Conservation (phyloP, 305 asterid genomes). For the Lippia alba region DNA sequence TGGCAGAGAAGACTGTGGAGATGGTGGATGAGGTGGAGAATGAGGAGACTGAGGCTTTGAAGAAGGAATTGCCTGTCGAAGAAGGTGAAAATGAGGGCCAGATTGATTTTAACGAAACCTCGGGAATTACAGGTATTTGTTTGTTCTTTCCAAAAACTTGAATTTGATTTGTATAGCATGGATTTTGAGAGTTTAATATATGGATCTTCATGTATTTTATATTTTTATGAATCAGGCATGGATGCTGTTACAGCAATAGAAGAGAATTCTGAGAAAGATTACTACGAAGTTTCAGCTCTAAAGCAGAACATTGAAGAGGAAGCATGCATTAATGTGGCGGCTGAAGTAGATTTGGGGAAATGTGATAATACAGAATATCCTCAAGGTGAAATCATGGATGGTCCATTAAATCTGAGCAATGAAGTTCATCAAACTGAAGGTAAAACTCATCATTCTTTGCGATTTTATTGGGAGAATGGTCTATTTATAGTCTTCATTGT, state of each 20-base stretch:
- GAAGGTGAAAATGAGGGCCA: constrained; percentile 35
- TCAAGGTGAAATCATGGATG: constrained; percentile 12
- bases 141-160: background rate
- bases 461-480: background rate
- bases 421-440: constrained; percentile 34
- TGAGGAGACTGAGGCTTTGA: constrained; percentile 26
- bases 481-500: background rate
- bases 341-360: constrained; percentile 2
- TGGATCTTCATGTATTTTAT: background rate
- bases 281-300: constrained; percentile 26
- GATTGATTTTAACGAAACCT: constrained; percentile 40
- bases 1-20: constrained; percentile 52
- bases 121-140: constrained; percentile 43
- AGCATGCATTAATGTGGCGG: constrained; percentile 8
- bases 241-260: constrained; percentile 26
- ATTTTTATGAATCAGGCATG: constrained; percentile 31
- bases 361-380: constrained; percentile 11
- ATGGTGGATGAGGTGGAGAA: constrained; percentile 17
- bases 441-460: background rate
- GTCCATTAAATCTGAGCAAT: constrained; percentile 10
- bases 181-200: background rate
- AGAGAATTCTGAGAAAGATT: constrained; percentile 25
- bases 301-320: constrained; percentile 24
- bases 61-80: constrained; percentile 40
- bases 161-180: background rate